Percentiles rank a stretch among this genome's conserved stretches.
phyloP scores from a whole-genome alignment of 1,139 yeast species.

The Debaryomycetaceae sp. region DNA sequence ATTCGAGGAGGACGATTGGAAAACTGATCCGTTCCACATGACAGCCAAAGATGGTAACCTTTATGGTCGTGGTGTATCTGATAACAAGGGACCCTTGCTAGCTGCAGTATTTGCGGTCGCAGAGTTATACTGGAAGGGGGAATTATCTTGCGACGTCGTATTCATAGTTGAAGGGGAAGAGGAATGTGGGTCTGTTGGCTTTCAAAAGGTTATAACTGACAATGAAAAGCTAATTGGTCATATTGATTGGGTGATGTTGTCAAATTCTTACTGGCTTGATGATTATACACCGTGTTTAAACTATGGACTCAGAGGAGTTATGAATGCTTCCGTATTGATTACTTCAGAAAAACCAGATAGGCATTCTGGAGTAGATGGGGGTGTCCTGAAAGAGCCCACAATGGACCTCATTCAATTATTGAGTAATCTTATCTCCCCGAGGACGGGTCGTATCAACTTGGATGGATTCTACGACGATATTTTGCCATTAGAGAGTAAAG shows the following conservation, averaged over 20 bases:
- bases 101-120: constrained; percentile 90
- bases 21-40: constrained; percentile 71
- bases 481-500: constrained; percentile 52
- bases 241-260: constrained; percentile 84
- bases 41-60: constrained; percentile 80
- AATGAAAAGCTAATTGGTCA: constrained; percentile 54
- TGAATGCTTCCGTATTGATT: constrained; percentile 72
- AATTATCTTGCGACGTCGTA: constrained; percentile 68
- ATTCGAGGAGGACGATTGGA: constrained; percentile 57
- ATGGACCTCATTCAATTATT: constrained; percentile 76
- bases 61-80: constrained; percentile 91
- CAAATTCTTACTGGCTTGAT: constrained; percentile 94
- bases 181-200: constrained; percentile 88
- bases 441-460: constrained; percentile 54
- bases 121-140: constrained; percentile 51
- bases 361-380: constrained; percentile 97
- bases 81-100: constrained; percentile 91
- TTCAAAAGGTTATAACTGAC: constrained; percentile 58
- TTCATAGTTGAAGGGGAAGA: constrained; percentile 94
- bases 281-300: constrained; percentile 86
- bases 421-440: constrained; percentile 56
- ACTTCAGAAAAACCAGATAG: constrained; percentile 77
- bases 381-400: constrained; percentile 83
- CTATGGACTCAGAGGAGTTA: constrained; percentile 89
- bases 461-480: constrained; percentile 72